Base-by-base conservation (phyloP, 495 filamentous ascomycete species). In the Lasiosphaeris hirsuta region DNA sequence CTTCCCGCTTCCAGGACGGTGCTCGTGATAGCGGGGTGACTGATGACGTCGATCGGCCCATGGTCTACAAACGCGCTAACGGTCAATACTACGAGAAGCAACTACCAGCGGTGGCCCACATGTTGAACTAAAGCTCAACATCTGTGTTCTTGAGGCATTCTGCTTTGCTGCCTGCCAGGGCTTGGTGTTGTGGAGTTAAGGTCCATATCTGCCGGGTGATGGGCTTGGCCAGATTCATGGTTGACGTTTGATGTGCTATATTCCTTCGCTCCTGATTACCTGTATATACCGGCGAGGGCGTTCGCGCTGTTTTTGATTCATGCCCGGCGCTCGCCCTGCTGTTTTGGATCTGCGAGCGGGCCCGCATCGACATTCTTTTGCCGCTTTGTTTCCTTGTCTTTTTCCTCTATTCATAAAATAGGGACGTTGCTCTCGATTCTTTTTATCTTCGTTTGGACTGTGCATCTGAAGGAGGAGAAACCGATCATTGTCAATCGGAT, bases 1-100 rank as follows among this genome's bases (percentile, higher is more conserved):
- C 19, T 3, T 35, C 36, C 9, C 62, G 64, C 11, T 65, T 53
- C 58, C 64, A 63, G 37, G 54, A 71, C 43, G 69, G 69, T 1
- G 59, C 62, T 35, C 65, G 69, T 30, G 69, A 71, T 9, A 37
- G 18, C 42, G 62, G 34, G 9, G 3, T 10, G n/a, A 17, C 40
- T 0, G 64, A 69, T 8, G 69, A 71, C 37, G 5, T 51, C 0
- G 57, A 47, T 2, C 10, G 14, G n/a, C 4, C 18, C 30, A 53
- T 59, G 57, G 7, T 15, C 0, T 71, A 65, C 45, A 44, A 13
- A 34, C 63, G 69, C 35, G 67, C 69, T 9, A 55, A 61, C 30
- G 69, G 67, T 18, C 18, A 40, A 17, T 30, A 45, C 17, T 8
- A 38, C 37, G 19, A 57, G 15, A 15, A 34, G 52, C 36, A 10